These are phyloP conservation scores for Fusarium avenaceum DNA, from an alignment of 2,329 filamentous ascomycete genomes.

Conservation along the genomic window DNA sequence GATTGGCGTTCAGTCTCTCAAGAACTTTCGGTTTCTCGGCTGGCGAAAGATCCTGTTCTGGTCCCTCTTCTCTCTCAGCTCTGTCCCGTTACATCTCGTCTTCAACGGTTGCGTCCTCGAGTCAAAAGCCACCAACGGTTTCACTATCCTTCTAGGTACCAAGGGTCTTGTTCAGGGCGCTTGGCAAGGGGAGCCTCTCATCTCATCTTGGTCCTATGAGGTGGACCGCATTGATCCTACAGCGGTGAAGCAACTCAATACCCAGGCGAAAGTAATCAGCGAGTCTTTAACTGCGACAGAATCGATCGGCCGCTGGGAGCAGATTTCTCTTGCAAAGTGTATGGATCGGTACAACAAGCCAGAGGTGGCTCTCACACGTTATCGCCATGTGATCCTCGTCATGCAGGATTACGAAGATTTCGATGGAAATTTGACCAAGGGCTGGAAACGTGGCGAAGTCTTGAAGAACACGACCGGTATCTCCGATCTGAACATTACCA, in stretches of 20 bases:
- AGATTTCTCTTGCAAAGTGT: neutral
- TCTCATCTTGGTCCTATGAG: neutral
- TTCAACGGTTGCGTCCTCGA: constrained; percentile 30
- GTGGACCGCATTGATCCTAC: too few species aligned
- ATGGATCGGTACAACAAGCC: constrained; percentile 31
- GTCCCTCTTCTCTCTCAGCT: constrained; percentile 21
- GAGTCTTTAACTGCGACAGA: constrained; percentile 1
- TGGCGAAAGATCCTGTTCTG: constrained; percentile 24
- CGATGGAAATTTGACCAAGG: constrained; percentile 7
- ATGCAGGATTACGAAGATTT: constrained; percentile 17
- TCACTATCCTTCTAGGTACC: constrained; percentile 17
- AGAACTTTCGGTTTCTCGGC: constrained; percentile 31
- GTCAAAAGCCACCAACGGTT: constrained; percentile 30
- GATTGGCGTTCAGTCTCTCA: constrained; percentile 43
- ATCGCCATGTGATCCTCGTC: constrained; percentile 28
- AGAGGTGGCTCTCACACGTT: constrained; percentile 5
- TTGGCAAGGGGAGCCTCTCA: constrained; percentile 8
- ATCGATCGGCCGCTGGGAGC: neutral
- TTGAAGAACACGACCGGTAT: constrained; percentile 10
- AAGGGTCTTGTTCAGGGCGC: neutral
- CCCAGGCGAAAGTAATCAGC: constrained; percentile 1
- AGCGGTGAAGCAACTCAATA: fast-evolving
- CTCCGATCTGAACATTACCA: neutral
- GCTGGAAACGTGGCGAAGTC: constrained; percentile 31
- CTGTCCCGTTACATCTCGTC: constrained; percentile 26